Percentiles rank a stretch among this genome's conserved stretches.
phyloP scores from a whole-genome alignment of 495 filamentous ascomycete species.

The Penicillium arizonense region DNA sequence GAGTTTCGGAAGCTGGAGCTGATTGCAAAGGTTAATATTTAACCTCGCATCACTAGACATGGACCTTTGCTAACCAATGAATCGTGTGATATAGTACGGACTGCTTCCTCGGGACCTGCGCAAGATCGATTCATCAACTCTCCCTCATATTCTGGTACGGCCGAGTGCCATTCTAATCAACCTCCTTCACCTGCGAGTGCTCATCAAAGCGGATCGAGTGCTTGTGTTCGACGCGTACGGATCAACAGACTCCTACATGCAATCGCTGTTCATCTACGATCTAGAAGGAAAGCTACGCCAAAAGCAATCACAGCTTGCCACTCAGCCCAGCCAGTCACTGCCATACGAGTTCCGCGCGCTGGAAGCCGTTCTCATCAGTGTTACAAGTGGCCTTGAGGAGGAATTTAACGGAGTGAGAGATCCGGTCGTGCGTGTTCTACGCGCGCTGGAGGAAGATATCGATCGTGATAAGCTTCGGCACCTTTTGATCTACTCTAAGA shows the following conservation, averaged over 20 bases:
- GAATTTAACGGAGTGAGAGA: conserved; percentile 93
- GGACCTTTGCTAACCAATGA: background rate
- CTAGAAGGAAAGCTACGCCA: conserved; percentile 64
- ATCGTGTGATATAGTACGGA: conserved; percentile 64
- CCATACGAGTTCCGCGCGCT: conserved; percentile 65
- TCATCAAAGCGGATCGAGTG: conserved; percentile 93
- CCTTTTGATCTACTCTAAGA: conserved; percentile 89
- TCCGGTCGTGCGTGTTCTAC: conserved; percentile 82
- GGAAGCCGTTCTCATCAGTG: conserved; percentile 55
- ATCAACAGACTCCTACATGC: conserved; percentile 89
- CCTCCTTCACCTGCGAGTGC: conserved; percentile 84
- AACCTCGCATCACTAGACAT: background rate
- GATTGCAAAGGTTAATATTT: conserved; percentile 77
- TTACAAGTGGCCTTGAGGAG: conserved; percentile 83
- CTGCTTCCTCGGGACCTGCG: conserved; percentile 92
- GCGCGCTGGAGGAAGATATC: conserved; percentile 94
- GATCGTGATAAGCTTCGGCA: conserved; percentile 90
- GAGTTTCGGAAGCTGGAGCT: conserved; percentile 97
- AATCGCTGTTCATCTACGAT: conserved; percentile 97
- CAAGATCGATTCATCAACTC: conserved; percentile 95
- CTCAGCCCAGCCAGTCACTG: conserved; percentile 47
- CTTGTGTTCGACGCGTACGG: conserved; percentile 95
- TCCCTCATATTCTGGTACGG: conserved; percentile 95
- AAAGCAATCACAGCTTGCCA: conserved; percentile 41
- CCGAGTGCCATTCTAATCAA: conserved; percentile 94